Base-by-base conservation (phyloP, 2,329 filamentous ascomycete genomes). In the Cercospora sesami region DNA sequence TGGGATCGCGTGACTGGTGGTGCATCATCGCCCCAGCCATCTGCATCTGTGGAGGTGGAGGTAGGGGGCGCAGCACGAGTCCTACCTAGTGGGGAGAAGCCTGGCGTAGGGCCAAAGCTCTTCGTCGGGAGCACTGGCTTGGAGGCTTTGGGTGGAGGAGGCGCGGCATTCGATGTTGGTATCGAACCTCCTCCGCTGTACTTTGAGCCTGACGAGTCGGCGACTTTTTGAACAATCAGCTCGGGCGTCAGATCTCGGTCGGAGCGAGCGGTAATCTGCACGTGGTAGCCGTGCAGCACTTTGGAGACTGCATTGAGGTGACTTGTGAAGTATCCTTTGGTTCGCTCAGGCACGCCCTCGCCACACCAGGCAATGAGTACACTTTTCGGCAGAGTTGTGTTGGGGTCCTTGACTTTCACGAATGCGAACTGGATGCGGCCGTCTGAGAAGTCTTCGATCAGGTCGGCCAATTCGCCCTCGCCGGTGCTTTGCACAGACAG, bases 271-370 rank as follows among this genome's bases (percentile, higher is more conserved):
- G 94, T 98, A 75, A 99, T 91, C 83, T 99, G 94, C 68, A 99
- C 93, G 79, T 99, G 95, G 80, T 98, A 99, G 73, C 95, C 89
- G 82, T 97, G 94, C 51, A 99, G 87, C 73, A 97, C 86, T 81
- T 97, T 97, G 70, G 93, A 90, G 42, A 98, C 93, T 59, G 93
- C 90, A 69, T 91, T 90, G 59, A 95, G 84, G 81, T 99, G 94
- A 82, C 93, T 97, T 73, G 93, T 97, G 79, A 99, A 99, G 82
- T 98, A 98, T 72, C 95, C 95, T 82, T 98, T 99, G 69, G 94
- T 98, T 76, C 94, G 87, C 82, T 99, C 95, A n/a, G 95, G 95
- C 16, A 99, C 95, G 74, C 95, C 95, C 78, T 96, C 94, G 73
- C 95, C 95, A 80, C 95, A 99, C 91, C 95, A 99, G 73, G 91